Evolutionary conservation across 345 rosid species (phyloP), one percentile per base, ranked within the genome.

Genomic region (Laguncularia racemosa): DNA sequence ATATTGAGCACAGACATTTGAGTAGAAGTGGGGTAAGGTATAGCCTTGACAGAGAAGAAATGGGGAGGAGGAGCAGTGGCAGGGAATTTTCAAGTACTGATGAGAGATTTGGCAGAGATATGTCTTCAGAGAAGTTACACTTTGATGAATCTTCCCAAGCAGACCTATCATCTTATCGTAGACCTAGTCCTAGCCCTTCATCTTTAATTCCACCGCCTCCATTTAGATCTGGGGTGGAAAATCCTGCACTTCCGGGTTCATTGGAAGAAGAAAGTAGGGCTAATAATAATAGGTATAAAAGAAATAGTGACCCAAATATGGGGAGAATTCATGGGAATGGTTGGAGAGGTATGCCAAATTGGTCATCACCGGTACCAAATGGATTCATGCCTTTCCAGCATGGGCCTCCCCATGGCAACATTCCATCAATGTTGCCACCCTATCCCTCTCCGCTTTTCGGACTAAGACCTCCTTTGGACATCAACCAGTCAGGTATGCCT

Each of bases 361-460:
- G 98, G 98, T 57, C 89, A 43, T 67, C 85, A 3, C 77, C 91
- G 3, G 26, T 92, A 67, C 82, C 97, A 63, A 85, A 84, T 77
- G 95, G 97, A 19, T 93, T 77, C 68, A 78, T 89, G 44, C 98
- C 91, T 70, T 93, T 86, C 73, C 98, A 75, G 52, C 95, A 83
- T 48, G 93, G 91, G 47, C 95, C 82, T 44, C 82, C 89, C 52
- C 99, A 83, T 75, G 96, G 86, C 48, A 82, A 81, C 58, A 86
- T 77, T 65, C 96, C 71, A 58, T 62, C 84, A 17, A 76, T 89
- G 87, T 74, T 93, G 78, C 84, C 88, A 2, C 97, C 80, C 56
- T 93, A 81, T 71, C 79, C 88, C 9, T 68, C 86, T 16, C 76
- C 88, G 16, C 53, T 89, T 53, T 93, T 86, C 71, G 79, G 78